Base-by-base conservation (phyloP, 2,329 filamentous ascomycete species). In the Curvularia sp. region DNA sequence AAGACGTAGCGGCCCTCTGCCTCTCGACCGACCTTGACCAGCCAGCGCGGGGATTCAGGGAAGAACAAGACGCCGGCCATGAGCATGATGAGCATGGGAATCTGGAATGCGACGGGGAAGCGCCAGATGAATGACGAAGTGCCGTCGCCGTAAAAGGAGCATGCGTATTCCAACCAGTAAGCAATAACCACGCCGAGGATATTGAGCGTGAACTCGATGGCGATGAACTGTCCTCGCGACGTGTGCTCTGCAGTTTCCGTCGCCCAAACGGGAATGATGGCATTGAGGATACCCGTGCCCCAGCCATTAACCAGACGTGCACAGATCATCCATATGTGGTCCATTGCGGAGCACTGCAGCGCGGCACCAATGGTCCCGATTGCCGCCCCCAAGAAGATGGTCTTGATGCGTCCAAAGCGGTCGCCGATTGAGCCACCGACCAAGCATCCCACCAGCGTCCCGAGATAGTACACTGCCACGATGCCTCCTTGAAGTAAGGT, bases 201-300 rank as follows among this genome's bases (percentile, higher is more conserved):
- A 69, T 91, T 92, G 8, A 91, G 75, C 0, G 88, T 91, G 61
- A 92, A 91, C 67, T 91, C 89, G 53, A 90, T 87, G 9, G 87
- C 86, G 55, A 91, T 86, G 61, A 90, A 89, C 47, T 87, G 83
- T 5, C 89, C 89, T 39, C 89, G 83, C 2, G 85, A 87, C 0
- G 84, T 89, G 67, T 90, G 86, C 38, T 88, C 84, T 0, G 87
- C 85, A 0, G 86, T 89, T 74, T 91, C 89, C 0, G 88, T 89
- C 0, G 87, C 87, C 87, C 87, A 91, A 3, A 90, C 87, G 0
- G 89, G 89, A 0, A 88, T 84, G 61, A 91, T 90, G 7, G 87
- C 85, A 67, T 90, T 91, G 34, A 91, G 73, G 49, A 90, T 86
- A 23, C 89, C 89, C 2, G 87, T 91, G 3, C 88, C 89, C 45